Conservation (phyloP, 495 filamentous ascomycete species). For the Penicillium lividum region DNA sequence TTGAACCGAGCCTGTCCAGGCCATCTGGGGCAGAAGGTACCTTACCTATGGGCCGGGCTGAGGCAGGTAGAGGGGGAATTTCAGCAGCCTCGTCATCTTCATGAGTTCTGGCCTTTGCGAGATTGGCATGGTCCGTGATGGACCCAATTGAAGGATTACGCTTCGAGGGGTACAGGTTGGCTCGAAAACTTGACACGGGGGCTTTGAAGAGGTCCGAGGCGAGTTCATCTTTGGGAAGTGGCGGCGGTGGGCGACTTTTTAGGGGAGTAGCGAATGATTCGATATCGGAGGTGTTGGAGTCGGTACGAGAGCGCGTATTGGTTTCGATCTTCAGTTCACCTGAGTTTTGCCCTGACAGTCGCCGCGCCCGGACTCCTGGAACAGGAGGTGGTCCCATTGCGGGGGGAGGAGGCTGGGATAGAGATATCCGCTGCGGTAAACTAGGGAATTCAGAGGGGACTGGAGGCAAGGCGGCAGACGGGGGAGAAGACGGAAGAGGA, state of each 20-base stretch:
- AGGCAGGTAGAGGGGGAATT: conserved; percentile 42
- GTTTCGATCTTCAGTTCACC: conserved; percentile 93
- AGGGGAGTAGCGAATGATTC: conserved; percentile 37
- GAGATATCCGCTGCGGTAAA: conserved; percentile 23
- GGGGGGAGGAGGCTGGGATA: conserved; percentile 35
- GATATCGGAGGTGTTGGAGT: conserved; percentile 41
- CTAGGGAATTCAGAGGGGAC: conserved; percentile 29
- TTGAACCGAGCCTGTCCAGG: conserved; percentile 78
- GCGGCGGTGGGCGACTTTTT: conserved; percentile 26
- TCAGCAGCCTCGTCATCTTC: conserved; percentile 42
- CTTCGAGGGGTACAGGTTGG: conserved; percentile 25
- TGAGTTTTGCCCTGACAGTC: conserved; percentile 75
- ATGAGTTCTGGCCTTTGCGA: conserved; percentile 42
- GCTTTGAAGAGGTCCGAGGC: conserved; percentile 22
- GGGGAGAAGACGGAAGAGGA: conserved; percentile 30
- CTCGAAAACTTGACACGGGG: conserved; percentile 25
- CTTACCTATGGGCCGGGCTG: conserved; percentile 50
- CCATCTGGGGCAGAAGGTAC: conserved; percentile 53
- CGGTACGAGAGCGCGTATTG: conserved; percentile 45
- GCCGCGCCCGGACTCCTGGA: conserved; percentile 70
- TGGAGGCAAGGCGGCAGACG: conserved; percentile 31
- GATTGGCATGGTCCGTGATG: conserved; percentile 31
- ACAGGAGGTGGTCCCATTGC: conserved; percentile 41
- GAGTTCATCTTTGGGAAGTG: conserved; percentile 34
- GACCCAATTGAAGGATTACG: conserved; percentile 39